phyloP scores from a whole-genome alignment of 2,329 filamentous ascomycete species.

The Penicillium sp. region DNA sequence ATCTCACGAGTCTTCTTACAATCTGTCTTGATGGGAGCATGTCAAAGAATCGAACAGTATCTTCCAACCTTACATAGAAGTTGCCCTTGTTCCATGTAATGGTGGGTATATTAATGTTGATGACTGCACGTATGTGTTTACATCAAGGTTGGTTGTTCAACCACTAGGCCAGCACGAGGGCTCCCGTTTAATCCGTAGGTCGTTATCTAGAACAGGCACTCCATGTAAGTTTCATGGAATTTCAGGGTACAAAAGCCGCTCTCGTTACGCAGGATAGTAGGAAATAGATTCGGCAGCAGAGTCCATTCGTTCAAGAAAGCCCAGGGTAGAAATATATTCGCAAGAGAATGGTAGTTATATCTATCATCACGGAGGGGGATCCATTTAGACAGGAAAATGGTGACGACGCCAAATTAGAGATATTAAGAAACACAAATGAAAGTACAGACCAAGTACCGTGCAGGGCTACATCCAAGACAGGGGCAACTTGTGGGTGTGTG shows the following conservation, averaged over 20 bases:
- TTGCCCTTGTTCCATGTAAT: too few relatives aligned
- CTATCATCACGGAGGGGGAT: constrained; percentile 25
- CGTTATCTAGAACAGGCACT: too few relatives aligned
- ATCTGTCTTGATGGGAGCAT: not conserved
- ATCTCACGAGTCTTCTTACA: not conserved
- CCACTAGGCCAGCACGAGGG: too few relatives aligned
- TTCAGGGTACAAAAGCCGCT: too few relatives aligned
- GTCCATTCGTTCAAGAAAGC: constrained; percentile 21
- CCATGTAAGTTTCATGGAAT: too few relatives aligned
- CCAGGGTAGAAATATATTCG: constrained; percentile 23
- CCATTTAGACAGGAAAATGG: constrained; percentile 12
- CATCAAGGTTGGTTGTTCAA: too few relatives aligned
- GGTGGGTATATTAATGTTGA: too few relatives aligned
- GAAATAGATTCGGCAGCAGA: constrained; percentile 26
- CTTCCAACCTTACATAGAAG: too few relatives aligned
- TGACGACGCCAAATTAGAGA: not conserved
- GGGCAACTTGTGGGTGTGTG: constrained; percentile 5
- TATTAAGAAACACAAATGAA: not conserved
- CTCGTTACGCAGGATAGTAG: too few relatives aligned
- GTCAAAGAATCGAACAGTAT: too few relatives aligned
- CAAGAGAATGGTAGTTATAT: constrained; percentile 22
- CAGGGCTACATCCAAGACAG: constrained; percentile 15
- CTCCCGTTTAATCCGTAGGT: too few relatives aligned
- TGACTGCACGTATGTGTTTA: too few relatives aligned
- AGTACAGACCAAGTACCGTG: not conserved